Conservation (phyloP, 768 basidiomycete genomes). For the Suillus subaureus region DNA sequence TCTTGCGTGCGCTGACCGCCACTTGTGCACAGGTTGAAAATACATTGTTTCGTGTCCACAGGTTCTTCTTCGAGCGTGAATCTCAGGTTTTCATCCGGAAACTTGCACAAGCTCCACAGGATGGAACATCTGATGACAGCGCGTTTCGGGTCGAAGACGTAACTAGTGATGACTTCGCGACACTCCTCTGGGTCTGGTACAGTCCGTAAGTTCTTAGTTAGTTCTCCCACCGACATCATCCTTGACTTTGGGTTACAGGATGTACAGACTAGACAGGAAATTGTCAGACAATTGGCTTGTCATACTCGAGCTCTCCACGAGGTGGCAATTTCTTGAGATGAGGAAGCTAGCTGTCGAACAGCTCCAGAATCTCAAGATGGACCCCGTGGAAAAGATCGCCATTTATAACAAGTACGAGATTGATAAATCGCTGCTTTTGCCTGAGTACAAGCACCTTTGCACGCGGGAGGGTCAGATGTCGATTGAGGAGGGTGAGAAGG, state of each 20-base stretch:
- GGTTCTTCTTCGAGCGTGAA: conserved; percentile 40
- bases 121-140: background rate
- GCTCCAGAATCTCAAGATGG: conserved; percentile 48
- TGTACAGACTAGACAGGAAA: conserved; percentile 52
- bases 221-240: background rate
- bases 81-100: conserved; percentile 32
- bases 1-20: background rate
- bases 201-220: conserved; percentile 44
- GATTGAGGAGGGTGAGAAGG: conserved; percentile 52
- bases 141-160: conserved; percentile 27
- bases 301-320: conserved; percentile 54
- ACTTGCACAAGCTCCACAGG: conserved; percentile 18
- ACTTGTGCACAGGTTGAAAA: conserved; percentile 33
- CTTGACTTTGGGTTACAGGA: background rate
- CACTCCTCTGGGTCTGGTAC: conserved; percentile 58
- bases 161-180: conserved; percentile 41
- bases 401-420: conserved; percentile 59
- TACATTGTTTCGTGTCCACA: conserved; percentile 35
- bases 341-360: conserved; percentile 54
- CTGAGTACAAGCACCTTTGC: conserved; percentile 54
- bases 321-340: conserved; percentile 58
- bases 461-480: conserved; percentile 53
- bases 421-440: conserved; percentile 49
- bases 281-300: conserved; percentile 51
- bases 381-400: conserved; percentile 54